A percentile compares a stretch with the other conserved stretches of the same genome.
phyloP scores from a whole-genome alignment of 139 green algal species.

The Tetradesmus lagerheimii region DNA sequence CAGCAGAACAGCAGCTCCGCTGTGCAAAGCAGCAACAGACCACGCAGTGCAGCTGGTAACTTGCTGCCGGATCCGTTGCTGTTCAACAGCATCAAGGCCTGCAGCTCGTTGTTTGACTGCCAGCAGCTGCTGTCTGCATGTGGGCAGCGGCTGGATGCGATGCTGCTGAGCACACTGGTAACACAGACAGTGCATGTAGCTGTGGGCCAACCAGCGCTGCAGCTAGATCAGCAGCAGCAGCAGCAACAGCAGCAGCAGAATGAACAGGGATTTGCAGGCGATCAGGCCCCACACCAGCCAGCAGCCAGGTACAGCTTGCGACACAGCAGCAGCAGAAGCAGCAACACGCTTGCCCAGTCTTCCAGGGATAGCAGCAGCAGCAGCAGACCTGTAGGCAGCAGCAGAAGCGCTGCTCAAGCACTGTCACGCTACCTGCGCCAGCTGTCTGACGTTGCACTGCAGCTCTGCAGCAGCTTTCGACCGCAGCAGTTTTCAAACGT shows the following conservation, averaged over 20 bases:
- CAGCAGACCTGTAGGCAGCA: neutral
- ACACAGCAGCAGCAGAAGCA: neutral
- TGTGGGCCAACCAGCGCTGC: neutral
- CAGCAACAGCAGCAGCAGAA: neutral
- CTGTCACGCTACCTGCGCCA: neutral
- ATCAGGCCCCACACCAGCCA: neutral
- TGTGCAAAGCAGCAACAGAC: neutral
- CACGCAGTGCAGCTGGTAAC: neutral
- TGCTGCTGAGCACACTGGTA: constrained; percentile 42
- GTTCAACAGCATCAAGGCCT: constrained; percentile 33
- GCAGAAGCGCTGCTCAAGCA: neutral
- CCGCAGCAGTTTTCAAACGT: constrained; percentile 49
- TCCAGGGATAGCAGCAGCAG: constrained; percentile 7
- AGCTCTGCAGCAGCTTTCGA: constrained; percentile 12
- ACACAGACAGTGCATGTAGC: constrained; percentile 12
- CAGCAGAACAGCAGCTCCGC: neutral
- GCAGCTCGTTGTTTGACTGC: constrained; percentile 29
- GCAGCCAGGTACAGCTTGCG: neutral
- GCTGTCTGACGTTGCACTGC: constrained; percentile 8
- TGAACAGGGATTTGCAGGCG: neutral
- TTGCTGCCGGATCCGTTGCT: constrained; percentile 27
- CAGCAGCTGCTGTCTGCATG: neutral
- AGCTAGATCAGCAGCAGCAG: neutral
- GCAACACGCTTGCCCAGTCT: too few relatives aligned
- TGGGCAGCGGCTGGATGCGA: constrained; percentile 11